phyloP scores from a whole-genome alignment of 768 basidiomycete genomes.

The Hemileccinum impolitum region DNA sequence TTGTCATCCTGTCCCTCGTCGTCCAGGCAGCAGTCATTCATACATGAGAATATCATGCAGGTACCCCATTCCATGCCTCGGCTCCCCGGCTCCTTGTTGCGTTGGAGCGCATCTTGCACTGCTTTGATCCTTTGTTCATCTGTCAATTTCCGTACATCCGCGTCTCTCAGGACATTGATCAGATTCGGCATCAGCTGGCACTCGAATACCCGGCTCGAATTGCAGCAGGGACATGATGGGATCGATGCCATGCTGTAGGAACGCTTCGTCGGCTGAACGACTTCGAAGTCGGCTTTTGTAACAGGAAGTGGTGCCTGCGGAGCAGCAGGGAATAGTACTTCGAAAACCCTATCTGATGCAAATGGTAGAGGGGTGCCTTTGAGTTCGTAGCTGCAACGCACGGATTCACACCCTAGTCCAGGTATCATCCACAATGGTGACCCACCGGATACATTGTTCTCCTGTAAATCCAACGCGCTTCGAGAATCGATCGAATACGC shows the following conservation, averaged over 20 bases:
- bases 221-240: conserved; percentile 66
- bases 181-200: conserved; percentile 94
- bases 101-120: conserved; percentile 54
- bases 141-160: conserved; percentile 37
- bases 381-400: conserved; percentile 72
- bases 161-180: conserved; percentile 65
- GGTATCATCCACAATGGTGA: conserved; percentile 1
- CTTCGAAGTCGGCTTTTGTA: conserved; percentile 59
- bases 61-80: conserved; percentile 95
- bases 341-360: conserved; percentile 70
- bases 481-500: conserved; percentile 82
- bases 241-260: conserved; percentile 54
- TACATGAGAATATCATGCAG: conserved; percentile 84
- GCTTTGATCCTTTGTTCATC: conserved; percentile 70
- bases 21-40: conserved; percentile 65
- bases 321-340: conserved; percentile 67
- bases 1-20: conserved; percentile 38
- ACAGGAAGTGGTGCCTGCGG: conserved; percentile 45
- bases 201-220: conserved; percentile 73
- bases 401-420: background rate
- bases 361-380: conserved; percentile 82
- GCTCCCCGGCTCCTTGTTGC: conserved; percentile 39
- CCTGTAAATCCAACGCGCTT: conserved; percentile 67
- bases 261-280: conserved; percentile 42
- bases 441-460: conserved; percentile 83